Evolutionary conservation across 371 early-diverging fungal species (phyloP), one percentile per base, ranked within the genome.

Genomic region (Circinella umbellata): DNA sequence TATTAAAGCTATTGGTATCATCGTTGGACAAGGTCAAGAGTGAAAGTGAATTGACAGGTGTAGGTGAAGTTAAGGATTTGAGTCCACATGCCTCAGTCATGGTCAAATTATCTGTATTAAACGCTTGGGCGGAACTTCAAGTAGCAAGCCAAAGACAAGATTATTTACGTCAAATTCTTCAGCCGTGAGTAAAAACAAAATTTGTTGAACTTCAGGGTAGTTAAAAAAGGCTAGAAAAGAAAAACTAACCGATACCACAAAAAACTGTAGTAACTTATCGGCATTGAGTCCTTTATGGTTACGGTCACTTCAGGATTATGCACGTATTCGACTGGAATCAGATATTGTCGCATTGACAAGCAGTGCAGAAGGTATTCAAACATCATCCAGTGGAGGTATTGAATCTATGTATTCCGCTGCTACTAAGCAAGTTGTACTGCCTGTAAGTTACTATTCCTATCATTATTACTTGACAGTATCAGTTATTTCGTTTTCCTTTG

Each of bases 41-140:
- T 66, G 86, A 87, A 64, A 78, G 81, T 37, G 80, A 85, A 39
- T 57, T 86, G 18, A 83, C 86, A 0, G 81, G 81, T 18, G 86
- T 90, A 0, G 91, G 88, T 9, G 87, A 88, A 71, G 80, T 86
- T 11, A 88, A 84, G 55, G 86, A 85, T 68, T 69, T 86, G 47
- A 87, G 88, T 53, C 86, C 89, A 15, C 88, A 94, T 76, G 94
- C 93, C 1, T 88, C 89, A 0, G 86, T 92, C 20, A 92, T 95
- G 92, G 86, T 95, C 66, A 88, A 89, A 61, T 76, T 94, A 35
- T 88, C 96, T 4, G 89, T 94, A 0, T 73, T 94, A 34, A 91
- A 90, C 47, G 92, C 94, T 1, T 95, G 95, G 95, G 95, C 95
- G 1, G 89, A 92, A 67, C 80, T 95, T 9, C 91, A 91, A 67